Evolutionary conservation across 352 stramenopile genomes (phyloP).

Genomic region (Pythium phragmiticola): DNA sequence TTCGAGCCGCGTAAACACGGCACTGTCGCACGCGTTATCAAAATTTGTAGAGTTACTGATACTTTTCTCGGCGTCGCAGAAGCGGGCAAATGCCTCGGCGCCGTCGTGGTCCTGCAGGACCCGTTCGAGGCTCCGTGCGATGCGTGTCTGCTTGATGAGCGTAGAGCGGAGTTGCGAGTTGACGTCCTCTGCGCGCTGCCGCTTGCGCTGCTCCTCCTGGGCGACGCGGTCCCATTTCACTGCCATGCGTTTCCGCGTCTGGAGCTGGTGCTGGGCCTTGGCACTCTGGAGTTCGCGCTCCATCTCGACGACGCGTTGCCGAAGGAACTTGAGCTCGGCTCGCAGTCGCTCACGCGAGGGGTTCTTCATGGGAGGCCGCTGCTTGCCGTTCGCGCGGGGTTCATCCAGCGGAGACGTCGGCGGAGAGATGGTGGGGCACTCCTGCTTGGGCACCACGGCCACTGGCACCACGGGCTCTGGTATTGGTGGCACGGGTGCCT

Average conservation of each 20-base stretch:
- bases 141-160: conserved; percentile 41
- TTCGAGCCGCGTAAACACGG: conserved; percentile 6
- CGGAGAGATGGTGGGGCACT: no score
- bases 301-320: conserved; percentile 6
- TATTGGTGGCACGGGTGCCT: not conserved
- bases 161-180: conserved; percentile 35
- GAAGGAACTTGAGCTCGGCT: conserved; percentile 12
- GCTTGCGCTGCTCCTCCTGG: conserved; percentile 33
- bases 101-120: conserved; percentile 40
- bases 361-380: conserved; percentile 15
- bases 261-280: conserved; percentile 9
- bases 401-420: not conserved
- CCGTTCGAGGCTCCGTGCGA: conserved; percentile 40
- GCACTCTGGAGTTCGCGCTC: not conserved
- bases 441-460: no score
- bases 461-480: not conserved
- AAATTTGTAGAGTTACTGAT: not conserved
- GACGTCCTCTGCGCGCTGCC: conserved; percentile 35
- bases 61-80: conserved; percentile 6
- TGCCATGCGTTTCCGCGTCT: conserved; percentile 1
- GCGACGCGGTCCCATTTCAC: conserved; percentile 17
- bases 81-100: conserved; percentile 29
- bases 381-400: not conserved
- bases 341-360: conserved; percentile 16
- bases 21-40: conserved; percentile 18